A percentile compares a stretch with the other conserved stretches of the same genome.
These are phyloP conservation scores for Cucurbita ficifolia DNA, from an alignment of 306 rosid genomes.

Conservation along the genomic window DNA sequence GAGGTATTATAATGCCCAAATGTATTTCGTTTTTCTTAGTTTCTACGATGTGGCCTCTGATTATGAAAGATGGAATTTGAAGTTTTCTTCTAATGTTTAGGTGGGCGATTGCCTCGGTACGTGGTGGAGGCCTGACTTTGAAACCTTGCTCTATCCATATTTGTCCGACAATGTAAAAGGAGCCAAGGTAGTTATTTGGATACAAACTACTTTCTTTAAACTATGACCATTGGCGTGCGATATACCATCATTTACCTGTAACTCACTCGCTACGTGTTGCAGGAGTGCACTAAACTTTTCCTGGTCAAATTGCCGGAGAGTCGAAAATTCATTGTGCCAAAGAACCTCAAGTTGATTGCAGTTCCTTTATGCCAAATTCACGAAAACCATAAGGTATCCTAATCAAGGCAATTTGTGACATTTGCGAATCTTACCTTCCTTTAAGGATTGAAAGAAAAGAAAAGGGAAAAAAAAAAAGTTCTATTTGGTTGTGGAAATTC, in stretches of 20 bases:
- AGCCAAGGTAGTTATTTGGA: constrained; percentile 44
- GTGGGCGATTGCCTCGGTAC: constrained; percentile 76
- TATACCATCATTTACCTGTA: neutral
- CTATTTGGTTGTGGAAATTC: neutral
- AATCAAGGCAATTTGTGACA: neutral
- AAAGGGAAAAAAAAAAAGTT: neutral
- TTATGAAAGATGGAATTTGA: neutral
- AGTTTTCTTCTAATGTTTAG: constrained; percentile 17
- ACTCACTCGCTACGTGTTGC: neutral
- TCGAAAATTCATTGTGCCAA: constrained; percentile 61
- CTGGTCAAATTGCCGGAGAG: constrained; percentile 63
- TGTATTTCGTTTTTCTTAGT: neutral
- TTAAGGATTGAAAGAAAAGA: neutral
- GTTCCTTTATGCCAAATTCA: constrained; percentile 74
- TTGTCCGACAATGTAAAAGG: constrained; percentile 36
- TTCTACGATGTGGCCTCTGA: neutral
- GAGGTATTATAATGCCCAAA: constrained; percentile 34
- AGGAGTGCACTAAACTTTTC: constrained; percentile 80
- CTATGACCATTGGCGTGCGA: neutral
- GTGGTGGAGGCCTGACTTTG: constrained; percentile 83
- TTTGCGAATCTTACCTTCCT: neutral
- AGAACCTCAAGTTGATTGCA: constrained; percentile 59
- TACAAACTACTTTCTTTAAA: neutral
- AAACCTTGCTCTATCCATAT: constrained; percentile 43
- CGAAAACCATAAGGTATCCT: constrained; percentile 51